Evolutionary conservation across 139 green algal genomes (phyloP), one percentile per base, ranked within the genome.

Genomic region (Chlamydomonas urium): DNA sequence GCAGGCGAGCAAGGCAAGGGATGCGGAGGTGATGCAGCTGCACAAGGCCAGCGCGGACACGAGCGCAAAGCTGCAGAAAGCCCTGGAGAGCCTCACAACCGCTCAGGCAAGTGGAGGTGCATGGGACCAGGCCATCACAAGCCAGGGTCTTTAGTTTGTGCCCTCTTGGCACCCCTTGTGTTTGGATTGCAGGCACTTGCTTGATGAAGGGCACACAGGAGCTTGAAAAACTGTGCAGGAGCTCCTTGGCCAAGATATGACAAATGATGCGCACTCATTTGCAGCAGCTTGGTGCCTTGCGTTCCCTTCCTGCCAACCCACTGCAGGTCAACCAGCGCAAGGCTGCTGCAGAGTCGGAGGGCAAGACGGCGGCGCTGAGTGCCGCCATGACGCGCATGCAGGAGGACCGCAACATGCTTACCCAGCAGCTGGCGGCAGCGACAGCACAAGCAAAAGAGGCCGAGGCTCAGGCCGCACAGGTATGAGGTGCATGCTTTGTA

Each of bases 41-140:
- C 31, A 42, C 19, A 42, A 45, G 60, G 42, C 14, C 21, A 67
- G 42, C 33, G 23, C 60, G 17, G 60, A 67, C 8, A 32, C 60
- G 14, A 67, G 60, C 29, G 60, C 60, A 67, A 67, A 67, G 33
- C 60, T 67, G 19, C 60, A 67, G 29, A 67, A 67, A 21, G 60
- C 60, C 10, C 33, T 67, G 23, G 60, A 67, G 29, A 67, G 33
- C 60, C 33, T 67, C 32, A 67, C 60, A 6, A 67, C 60, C 14
- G 60, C 29, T 24, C 60, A 67, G 60, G 60, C 23, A 24, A 47
- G 60, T 67, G 60, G 32, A n/a, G n/a, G n/a, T n/a, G n/a, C n/a
- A n/a, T n/a, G n/a, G n/a, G n/a, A n/a, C n/a, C n/a, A n/a, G n/a
- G n/a, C n/a, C n/a, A n/a, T n/a, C n/a, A n/a, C n/a, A n/a, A n/a